A percentile compares a stretch with the other conserved stretches of the same genome.
These are phyloP conservation scores for Sambucus nigra DNA, from an alignment of 129 eudicot species.

Conservation along the genomic window DNA sequence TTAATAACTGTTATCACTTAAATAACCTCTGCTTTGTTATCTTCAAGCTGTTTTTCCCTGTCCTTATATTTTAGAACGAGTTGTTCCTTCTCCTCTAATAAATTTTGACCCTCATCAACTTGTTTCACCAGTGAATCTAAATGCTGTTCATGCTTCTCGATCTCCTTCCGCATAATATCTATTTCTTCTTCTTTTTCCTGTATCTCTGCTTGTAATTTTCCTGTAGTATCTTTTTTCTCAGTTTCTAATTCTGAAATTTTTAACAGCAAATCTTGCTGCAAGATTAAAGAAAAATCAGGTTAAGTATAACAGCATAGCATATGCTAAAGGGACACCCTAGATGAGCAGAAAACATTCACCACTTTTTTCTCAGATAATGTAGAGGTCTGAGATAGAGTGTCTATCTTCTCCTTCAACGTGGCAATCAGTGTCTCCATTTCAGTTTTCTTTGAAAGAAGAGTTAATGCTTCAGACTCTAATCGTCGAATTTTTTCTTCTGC, in stretches of 20 bases:
- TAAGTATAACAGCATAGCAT: slow-evolving; percentile 9
- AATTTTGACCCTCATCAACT: slow-evolving; percentile 34
- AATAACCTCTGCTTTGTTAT: slow-evolving; percentile 62
- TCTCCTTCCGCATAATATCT: slow-evolving; percentile 40
- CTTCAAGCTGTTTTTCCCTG: slow-evolving; percentile 63
- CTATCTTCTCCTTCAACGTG: slow-evolving; percentile 49
- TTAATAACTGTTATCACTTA: slow-evolving; percentile 7
- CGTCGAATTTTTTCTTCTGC: slow-evolving; percentile 64
- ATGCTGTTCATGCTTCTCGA: slow-evolving; percentile 41
- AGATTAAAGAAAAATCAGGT: slow-evolving; percentile 13
- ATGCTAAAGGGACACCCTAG: neutral
- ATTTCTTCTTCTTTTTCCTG: slow-evolving; percentile 45
- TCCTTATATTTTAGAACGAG: slow-evolving; percentile 42
- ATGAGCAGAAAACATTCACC: slow-evolving; percentile 30
- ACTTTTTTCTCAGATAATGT: slow-evolving; percentile 44
- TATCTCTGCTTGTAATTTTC: slow-evolving; percentile 54
- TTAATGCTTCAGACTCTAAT: slow-evolving; percentile 60
- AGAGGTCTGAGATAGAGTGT: slow-evolving; percentile 39
- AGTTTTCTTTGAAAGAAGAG: slow-evolving; percentile 42
- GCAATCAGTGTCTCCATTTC: slow-evolving; percentile 43
- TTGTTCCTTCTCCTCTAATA: slow-evolving; percentile 58
- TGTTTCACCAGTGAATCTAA: slow-evolving; percentile 46
- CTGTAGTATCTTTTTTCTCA: slow-evolving; percentile 42
- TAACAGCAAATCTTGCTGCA: slow-evolving; percentile 63
- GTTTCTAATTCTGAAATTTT: slow-evolving; percentile 58